phyloP scores from a whole-genome alignment of 2,329 filamentous ascomycete genomes.

The Metarhizium humberi region DNA sequence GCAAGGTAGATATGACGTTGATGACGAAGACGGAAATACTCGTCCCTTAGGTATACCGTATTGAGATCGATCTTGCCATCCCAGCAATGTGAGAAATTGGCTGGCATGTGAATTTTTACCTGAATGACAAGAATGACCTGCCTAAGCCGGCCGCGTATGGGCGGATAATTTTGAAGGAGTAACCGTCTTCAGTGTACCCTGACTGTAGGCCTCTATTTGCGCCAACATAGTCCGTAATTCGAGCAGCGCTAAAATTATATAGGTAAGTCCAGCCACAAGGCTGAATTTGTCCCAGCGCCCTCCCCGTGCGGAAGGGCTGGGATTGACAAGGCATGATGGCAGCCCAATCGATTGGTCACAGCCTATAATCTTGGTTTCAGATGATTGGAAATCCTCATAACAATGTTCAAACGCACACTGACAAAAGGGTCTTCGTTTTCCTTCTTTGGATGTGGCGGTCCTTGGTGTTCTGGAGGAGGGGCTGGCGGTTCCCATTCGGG shows the following conservation, averaged over 20 bases:
- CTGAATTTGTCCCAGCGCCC: too few relatives aligned
- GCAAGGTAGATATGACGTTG: background rate
- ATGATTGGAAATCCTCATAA: background rate
- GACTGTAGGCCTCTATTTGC: too few relatives aligned
- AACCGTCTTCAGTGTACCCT: too few relatives aligned
- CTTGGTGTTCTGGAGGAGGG: background rate
- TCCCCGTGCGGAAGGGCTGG: too few relatives aligned
- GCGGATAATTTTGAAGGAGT: too few relatives aligned
- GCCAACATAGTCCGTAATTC: too few relatives aligned
- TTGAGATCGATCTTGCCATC: background rate
- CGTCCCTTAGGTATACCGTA: too few relatives aligned
- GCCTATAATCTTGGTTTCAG: background rate
- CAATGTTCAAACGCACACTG: background rate
- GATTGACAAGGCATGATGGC: background rate
- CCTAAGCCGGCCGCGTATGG: too few relatives aligned
- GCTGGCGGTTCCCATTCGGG: background rate
- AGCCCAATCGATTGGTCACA: background rate
- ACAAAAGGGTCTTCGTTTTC: background rate
- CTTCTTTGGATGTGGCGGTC: background rate
- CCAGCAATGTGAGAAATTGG: background rate
- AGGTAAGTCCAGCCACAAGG: too few relatives aligned
- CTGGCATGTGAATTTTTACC: background rate
- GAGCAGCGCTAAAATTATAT: too few relatives aligned
- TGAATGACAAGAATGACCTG: too few relatives aligned
- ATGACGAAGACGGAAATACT: background rate